phyloP scores from a whole-genome alignment of 495 filamentous ascomycete species.

The Aspergillus kassunensis region DNA sequence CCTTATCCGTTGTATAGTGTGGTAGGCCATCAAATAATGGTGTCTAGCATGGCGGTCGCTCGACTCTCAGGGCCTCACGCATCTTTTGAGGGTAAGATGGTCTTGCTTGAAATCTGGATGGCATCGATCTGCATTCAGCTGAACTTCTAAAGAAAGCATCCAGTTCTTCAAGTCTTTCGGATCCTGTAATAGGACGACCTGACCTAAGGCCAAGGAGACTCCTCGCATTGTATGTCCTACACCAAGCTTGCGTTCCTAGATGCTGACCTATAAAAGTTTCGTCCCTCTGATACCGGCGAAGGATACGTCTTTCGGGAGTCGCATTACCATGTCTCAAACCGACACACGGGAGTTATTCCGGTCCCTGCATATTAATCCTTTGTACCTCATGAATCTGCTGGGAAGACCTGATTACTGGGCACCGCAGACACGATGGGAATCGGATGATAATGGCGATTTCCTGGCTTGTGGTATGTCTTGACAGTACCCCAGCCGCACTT shows the following conservation, averaged over 20 bases:
- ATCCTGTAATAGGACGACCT: background rate
- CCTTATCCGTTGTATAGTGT: background rate
- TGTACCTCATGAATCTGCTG: constrained; percentile 1
- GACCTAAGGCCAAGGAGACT: background rate
- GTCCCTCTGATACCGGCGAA: background rate
- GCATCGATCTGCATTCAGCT: background rate
- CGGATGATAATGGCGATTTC: background rate
- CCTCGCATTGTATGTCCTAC: background rate
- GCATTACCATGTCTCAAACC: background rate
- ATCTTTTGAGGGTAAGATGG: background rate
- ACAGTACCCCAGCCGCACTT: background rate
- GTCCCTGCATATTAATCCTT: background rate
- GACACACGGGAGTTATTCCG: background rate
- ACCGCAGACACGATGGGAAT: background rate
- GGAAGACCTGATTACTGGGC: background rate
- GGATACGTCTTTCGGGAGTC: background rate
- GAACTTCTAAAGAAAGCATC: background rate
- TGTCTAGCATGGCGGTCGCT: background rate
- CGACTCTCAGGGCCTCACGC: background rate
- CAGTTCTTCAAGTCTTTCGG: background rate
- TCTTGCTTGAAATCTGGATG: too few species aligned
- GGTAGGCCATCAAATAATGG: background rate
- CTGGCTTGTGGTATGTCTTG: background rate
- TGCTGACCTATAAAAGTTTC: background rate
- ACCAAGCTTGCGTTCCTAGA: background rate